Conservation (phyloP, 2,329 filamentous ascomycete species). For the Talaromyces sp. region DNA sequence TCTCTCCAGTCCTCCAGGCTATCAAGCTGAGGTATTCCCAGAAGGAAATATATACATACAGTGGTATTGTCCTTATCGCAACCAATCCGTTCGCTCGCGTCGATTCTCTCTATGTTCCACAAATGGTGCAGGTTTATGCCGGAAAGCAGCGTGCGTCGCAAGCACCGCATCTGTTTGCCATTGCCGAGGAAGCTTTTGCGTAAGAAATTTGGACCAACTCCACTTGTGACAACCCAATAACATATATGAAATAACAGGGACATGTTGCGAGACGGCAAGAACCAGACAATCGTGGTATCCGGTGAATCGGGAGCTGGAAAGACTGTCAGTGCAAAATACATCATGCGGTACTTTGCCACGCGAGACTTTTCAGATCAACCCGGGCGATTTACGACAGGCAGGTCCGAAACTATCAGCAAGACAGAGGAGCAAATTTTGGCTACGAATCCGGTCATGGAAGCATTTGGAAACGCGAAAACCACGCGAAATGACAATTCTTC, state of each 20-base stretch:
- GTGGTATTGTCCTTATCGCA: slow-evolving; percentile 95
- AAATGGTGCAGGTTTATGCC: slow-evolving; percentile 99
- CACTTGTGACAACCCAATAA: slow-evolving; percentile 24
- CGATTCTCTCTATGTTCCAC: slow-evolving; percentile 95
- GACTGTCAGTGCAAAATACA: slow-evolving; percentile 98
- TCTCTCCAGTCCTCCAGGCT: slow-evolving; percentile 75
- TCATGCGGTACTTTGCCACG: slow-evolving; percentile 99
- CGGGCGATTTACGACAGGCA: slow-evolving; percentile 68
- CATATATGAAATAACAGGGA: slow-evolving; percentile 54
- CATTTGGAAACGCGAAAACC: slow-evolving; percentile 99
- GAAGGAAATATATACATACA: slow-evolving; percentile 99
- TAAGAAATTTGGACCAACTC: slow-evolving; percentile 42
- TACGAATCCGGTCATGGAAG: slow-evolving; percentile 99
- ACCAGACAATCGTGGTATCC: slow-evolving; percentile 98
- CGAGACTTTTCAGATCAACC: slow-evolving; percentile 89
- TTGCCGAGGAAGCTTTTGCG: slow-evolving; percentile 98
- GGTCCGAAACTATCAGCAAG: slow-evolving; percentile 81
- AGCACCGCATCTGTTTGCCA: slow-evolving; percentile 95
- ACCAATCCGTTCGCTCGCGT: slow-evolving; percentile 97
- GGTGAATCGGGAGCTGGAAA: slow-evolving; percentile 98
- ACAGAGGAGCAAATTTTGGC: slow-evolving; percentile 98
- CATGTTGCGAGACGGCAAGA: slow-evolving; percentile 92
- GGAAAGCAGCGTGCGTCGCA: slow-evolving; percentile 95
- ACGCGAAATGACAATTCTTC: slow-evolving; percentile 99
- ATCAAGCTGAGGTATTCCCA: slow-evolving; percentile 95